phyloP scores from a whole-genome alignment of 495 filamentous ascomycete species.

The Halenospora varia region DNA sequence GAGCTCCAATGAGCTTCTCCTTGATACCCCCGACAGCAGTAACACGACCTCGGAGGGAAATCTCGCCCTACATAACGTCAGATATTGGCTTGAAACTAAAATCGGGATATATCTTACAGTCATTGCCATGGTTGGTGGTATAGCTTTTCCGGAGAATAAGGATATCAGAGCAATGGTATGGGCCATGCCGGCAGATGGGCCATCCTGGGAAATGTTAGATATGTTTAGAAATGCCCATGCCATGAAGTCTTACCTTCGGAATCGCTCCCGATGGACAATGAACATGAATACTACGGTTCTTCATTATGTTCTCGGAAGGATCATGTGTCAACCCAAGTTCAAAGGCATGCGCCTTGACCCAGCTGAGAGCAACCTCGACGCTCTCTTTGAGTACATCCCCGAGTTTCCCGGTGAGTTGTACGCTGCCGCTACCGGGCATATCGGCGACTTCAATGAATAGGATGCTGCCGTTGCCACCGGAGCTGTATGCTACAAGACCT shows the following conservation, averaged over 20 bases:
- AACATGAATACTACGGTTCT: slow-evolving; percentile 88
- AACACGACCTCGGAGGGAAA: slow-evolving; percentile 83
- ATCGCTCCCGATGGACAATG: slow-evolving; percentile 95
- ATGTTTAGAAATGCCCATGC: too few relatives aligned
- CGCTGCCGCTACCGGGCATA: slow-evolving; percentile 89
- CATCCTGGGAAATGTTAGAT: slow-evolving; percentile 24
- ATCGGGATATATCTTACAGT: slow-evolving; percentile 42
- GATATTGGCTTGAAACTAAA: not conserved
- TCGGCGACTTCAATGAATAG: slow-evolving; percentile 97
- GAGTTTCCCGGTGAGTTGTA: slow-evolving; percentile 98
- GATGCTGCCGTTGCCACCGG: slow-evolving; percentile 91
- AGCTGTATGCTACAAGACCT: slow-evolving; percentile 93
- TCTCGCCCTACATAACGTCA: slow-evolving; percentile 58
- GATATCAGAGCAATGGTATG: slow-evolving; percentile 93
- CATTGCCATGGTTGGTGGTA: slow-evolving; percentile 94
- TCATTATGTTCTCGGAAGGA: slow-evolving; percentile 91
- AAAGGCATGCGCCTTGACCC: slow-evolving; percentile 96
- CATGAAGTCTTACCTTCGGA: slow-evolving; percentile 60
- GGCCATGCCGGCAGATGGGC: slow-evolving; percentile 79
- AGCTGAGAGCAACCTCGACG: slow-evolving; percentile 87
- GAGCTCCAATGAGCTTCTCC: slow-evolving; percentile 95
- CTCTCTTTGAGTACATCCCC: slow-evolving; percentile 96
- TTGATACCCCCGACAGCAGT: slow-evolving; percentile 92
- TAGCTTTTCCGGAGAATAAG: slow-evolving; percentile 81
- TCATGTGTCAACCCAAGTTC: slow-evolving; percentile 80